phyloP scores from a whole-genome alignment of 345 rosid genomes.

The Xanthoceras sorbifolium region DNA sequence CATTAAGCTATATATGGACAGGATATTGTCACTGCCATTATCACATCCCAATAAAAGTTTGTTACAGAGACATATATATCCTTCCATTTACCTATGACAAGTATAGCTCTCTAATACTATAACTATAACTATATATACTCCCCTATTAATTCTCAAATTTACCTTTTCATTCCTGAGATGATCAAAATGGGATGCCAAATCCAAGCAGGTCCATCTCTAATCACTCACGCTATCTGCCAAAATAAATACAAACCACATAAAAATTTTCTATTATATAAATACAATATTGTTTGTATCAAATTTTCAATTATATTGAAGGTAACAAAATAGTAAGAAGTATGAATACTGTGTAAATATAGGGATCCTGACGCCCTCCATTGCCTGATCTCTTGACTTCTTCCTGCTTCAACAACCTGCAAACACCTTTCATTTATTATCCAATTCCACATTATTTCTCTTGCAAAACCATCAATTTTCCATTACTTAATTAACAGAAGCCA shows the following conservation, averaged over 20 bases:
- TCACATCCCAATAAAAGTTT: neutral
- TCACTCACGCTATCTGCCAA: constrained; percentile 37
- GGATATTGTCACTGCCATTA: neutral
- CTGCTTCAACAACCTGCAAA: constrained; percentile 60
- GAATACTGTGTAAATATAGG: constrained; percentile 76
- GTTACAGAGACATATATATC: neutral
- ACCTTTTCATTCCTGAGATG: neutral
- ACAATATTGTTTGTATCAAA: no score
- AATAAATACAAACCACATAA: neutral
- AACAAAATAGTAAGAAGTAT: neutral
- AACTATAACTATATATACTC: neutral
- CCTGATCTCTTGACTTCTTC: constrained; percentile 77
- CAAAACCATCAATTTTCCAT: no score
- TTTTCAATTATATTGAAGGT: neutral
- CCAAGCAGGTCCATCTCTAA: neutral
- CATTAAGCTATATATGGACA: neutral
- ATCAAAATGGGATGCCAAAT: constrained; percentile 1
- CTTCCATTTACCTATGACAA: neutral
- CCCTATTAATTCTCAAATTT: neutral
- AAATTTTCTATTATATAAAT: neutral
- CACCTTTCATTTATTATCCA: neutral
- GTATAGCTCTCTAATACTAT: neutral
- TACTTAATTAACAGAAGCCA: no score
- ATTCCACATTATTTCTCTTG: neutral
- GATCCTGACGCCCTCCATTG: constrained; percentile 75